Conservation (phyloP, 106 monocot genomes). For the Dendrobium catenatum region DNA sequence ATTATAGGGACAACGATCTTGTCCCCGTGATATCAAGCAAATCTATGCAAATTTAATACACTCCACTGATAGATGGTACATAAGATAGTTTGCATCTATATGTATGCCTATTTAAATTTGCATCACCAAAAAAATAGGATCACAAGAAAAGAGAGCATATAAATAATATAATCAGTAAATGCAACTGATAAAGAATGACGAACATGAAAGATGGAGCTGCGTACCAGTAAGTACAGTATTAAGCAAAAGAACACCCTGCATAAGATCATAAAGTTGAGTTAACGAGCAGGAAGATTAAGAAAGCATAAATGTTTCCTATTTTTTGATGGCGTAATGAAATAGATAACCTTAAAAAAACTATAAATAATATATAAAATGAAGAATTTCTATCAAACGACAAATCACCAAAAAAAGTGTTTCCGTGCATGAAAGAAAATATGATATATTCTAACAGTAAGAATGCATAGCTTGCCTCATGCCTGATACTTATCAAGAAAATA, state of each 20-base stretch:
- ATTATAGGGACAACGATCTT: background rate
- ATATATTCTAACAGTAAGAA: background rate
- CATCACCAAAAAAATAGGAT: background rate
- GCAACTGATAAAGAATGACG: background rate
- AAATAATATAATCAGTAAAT: background rate
- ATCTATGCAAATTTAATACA: background rate
- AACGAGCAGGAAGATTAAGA: background rate
- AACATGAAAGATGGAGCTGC: background rate
- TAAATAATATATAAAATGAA: background rate
- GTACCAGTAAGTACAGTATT: conserved; percentile 93
- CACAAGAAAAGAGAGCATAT: background rate
- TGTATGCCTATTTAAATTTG: background rate
- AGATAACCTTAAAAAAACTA: background rate
- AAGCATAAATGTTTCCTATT: background rate
- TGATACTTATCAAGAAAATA: background rate
- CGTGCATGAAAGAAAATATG: background rate
- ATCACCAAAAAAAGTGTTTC: background rate
- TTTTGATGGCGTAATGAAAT: background rate
- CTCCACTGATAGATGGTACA: background rate
- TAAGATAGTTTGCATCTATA: background rate
- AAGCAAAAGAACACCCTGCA: conserved; percentile 90
- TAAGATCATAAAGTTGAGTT: conserved; percentile 9
- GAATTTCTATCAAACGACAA: background rate
- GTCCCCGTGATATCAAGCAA: background rate
- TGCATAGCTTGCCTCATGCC: background rate